Evolutionary conservation across 331 rosid genomes (phyloP), one percentile per base, ranked within the genome.

Genomic region (Malus hybrid): DNA sequence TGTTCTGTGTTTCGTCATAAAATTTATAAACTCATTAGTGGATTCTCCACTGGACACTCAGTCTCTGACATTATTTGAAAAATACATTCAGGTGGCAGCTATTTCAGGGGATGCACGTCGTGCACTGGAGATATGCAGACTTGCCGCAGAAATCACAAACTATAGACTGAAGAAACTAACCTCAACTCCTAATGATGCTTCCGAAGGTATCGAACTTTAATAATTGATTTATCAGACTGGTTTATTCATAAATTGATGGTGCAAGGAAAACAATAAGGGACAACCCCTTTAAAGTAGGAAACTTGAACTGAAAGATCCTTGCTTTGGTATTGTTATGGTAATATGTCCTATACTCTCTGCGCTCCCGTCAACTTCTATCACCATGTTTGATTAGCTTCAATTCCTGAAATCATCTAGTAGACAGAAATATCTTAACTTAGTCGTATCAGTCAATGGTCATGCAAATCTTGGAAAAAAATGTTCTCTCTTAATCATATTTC

Each of bases 31-130:
- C 6, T 30, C 39, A 10, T 9, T 63, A 63, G n/a, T 63, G 42
- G 67, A 28, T 63, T 34, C n/a, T 30, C 20, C 13, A 63, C n/a
- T 63, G 44, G 52, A 30, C 58, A 26, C 58, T 56, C 36, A 55
- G 39, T 84, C 64, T 77, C 64, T 65, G 34, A 30, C 44, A 63
- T 46, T 68, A 58, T 76, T 52, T 71, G 55, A 69, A 75, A 42
- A 66, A 71, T 75, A 57, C 73, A 61, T 87, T 70, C 85, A 93
- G 98, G 98, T 94, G 46, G 97, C 96, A 79, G 97, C 97, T 11
- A 88, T 94, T 73, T 91, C 97, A 16, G 99, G 99, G 76, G 98
- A 93, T 81, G 98, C 98, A 29, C 96, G 96, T 1, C 95, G 97
- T 78, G 97, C 97, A 75, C 72, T 91, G 72, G 99, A 92, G 83